These are phyloP conservation scores for Fraxinus cuspidata DNA, from an alignment of 257 asterid species.

Conservation along the genomic window DNA sequence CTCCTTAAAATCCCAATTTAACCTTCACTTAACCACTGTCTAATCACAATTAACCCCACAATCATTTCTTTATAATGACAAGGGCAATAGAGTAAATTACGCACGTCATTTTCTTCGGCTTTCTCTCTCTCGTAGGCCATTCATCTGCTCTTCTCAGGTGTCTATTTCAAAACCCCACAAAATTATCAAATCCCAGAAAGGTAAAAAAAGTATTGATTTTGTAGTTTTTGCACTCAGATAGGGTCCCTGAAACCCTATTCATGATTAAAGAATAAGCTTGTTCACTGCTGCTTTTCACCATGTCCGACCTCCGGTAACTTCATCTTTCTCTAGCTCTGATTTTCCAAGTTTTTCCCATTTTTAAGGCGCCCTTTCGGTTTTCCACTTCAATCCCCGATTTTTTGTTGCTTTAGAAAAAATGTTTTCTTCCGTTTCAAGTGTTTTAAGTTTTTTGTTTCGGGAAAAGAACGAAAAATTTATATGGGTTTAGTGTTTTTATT, in stretches of 20 bases:
- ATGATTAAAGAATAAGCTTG: background rate
- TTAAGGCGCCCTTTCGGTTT: background rate
- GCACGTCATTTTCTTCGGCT: background rate
- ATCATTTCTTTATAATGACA: background rate
- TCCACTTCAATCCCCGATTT: background rate
- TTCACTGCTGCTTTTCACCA: background rate
- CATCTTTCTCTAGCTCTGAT: background rate
- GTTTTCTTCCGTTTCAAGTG: background rate
- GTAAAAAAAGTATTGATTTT: background rate
- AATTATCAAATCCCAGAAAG: constrained; percentile 1
- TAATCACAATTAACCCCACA: background rate
- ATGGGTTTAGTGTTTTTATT: background rate
- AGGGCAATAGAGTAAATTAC: constrained; percentile 1
- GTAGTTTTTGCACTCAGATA: background rate
- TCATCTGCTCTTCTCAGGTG: background rate
- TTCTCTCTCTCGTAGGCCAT: background rate
- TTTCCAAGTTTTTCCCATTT: background rate
- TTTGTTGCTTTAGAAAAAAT: background rate
- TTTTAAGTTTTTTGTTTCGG: background rate
- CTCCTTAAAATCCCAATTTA: too few species aligned
- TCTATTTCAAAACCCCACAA: background rate
- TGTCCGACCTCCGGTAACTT: background rate
- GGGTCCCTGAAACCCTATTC: background rate
- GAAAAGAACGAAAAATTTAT: background rate
- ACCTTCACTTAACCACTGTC: background rate